Conservation (phyloP, 1,284 basidiomycete genomes). For the Rhodotorula sp. region DNA sequence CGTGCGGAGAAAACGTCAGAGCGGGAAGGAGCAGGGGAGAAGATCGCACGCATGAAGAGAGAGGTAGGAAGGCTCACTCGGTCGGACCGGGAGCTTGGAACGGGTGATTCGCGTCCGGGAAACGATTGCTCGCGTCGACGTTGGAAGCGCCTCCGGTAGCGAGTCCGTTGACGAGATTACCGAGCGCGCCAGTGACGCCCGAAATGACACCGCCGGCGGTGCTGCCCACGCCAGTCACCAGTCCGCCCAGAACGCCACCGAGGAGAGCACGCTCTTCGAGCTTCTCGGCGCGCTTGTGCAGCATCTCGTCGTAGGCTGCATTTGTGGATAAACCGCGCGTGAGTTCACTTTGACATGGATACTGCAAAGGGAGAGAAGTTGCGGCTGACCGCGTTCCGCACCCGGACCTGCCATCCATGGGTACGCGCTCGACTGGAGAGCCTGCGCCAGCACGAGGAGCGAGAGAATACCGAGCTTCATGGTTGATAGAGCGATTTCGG, state of each 20-base stretch:
- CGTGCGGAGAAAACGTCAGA: not conserved
- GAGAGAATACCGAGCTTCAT: not conserved
- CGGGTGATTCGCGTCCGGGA: constrained; percentile 34
- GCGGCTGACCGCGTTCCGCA: not conserved
- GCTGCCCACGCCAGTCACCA: not conserved
- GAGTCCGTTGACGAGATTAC: constrained; percentile 11
- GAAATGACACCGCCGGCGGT: not conserved
- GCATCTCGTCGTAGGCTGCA: not conserved
- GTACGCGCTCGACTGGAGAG: not conserved
- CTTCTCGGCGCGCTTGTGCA: not conserved
- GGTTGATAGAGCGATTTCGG: not conserved
- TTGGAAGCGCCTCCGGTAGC: not conserved
- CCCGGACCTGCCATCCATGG: constrained; percentile 11
- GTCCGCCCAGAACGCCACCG: not conserved
- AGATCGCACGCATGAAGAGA: no score
- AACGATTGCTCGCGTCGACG: not conserved
- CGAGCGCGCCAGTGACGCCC: constrained; percentile 1
- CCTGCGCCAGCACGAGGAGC: not conserved
- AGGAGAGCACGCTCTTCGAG: constrained; percentile 4
- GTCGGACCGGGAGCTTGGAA: constrained; percentile 42
- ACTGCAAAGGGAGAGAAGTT: no score
- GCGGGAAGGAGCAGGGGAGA: not conserved
- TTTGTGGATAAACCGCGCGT: not conserved
- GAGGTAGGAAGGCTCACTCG: constrained; percentile 18
- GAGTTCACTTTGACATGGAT: not conserved